A percentile compares a stretch with the other conserved stretches of the same genome.
Conservation (phyloP, 148 eudicot species). For the Rhododendron henanense region DNA sequence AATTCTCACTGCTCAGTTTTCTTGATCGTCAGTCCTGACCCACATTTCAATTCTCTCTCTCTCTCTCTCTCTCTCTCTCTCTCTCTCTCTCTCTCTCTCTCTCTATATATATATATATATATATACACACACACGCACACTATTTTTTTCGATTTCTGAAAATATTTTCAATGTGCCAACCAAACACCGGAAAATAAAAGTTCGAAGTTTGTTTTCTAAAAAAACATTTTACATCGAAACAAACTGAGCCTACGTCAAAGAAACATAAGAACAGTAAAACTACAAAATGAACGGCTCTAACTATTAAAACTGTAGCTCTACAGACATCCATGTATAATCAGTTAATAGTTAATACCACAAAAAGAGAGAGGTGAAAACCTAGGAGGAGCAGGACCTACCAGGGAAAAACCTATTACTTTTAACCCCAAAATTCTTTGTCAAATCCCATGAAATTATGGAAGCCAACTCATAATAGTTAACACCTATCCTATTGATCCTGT, state of each 20-base stretch:
- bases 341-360: background rate
- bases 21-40: too few species aligned
- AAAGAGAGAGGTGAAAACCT: background rate
- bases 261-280: background rate
- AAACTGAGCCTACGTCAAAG: background rate
- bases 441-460: background rate
- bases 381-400: background rate
- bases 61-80: too few species aligned
- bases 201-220: too few species aligned
- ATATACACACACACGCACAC: too few species aligned
- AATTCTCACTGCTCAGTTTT: too few species aligned
- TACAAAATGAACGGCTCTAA: background rate
- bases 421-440: background rate
- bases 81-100: too few species aligned
- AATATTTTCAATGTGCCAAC: too few species aligned
- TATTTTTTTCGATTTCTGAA: too few species aligned
- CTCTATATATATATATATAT: too few species aligned
- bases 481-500: background rate
- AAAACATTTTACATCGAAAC: too few species aligned
- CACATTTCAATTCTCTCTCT: too few species aligned
- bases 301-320: background rate
- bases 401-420: background rate
- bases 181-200: too few species aligned
- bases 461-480: background rate
- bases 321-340: background rate